Evolutionary conservation across 176 grass and related monocot species (phyloP).

Genomic region (Carex pumila): DNA sequence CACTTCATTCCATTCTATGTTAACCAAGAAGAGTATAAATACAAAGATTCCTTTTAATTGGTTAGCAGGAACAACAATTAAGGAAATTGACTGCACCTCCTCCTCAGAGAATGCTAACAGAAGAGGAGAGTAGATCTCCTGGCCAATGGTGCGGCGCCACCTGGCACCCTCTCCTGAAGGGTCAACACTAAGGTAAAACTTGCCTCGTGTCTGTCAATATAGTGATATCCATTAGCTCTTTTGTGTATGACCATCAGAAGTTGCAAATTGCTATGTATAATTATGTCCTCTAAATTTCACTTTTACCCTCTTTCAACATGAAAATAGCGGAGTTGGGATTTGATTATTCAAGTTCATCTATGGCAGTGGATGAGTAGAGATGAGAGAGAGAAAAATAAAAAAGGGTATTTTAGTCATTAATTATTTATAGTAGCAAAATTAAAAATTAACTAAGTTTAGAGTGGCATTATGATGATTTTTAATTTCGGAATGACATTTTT

Average conservation of each 20-base stretch:
- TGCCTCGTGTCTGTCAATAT: constrained; percentile 43
- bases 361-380: no score
- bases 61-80: not conserved
- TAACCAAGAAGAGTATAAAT: not conserved
- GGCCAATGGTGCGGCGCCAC: constrained; percentile 37
- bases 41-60: not conserved
- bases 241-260: not conserved
- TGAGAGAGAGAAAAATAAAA: no score
- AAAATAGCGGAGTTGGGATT: not conserved
- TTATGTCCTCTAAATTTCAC: not conserved
- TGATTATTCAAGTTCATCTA: no score
- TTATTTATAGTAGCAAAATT: no score
- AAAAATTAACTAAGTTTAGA: no score
- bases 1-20: constrained; percentile 27
- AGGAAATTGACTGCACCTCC: constrained; percentile 5
- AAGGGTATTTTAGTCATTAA: no score
- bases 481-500: no score
- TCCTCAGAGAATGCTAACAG: constrained; percentile 47
- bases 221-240: not conserved
- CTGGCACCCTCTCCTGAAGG: constrained; percentile 34
- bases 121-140: constrained; percentile 56
- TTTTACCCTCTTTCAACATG: not conserved
- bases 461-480: no score
- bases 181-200: constrained; percentile 46
- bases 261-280: not conserved